These are phyloP conservation scores for Globisporangium megalacanthum DNA, from an alignment of 352 stramenopile genomes.

Conservation along the genomic window DNA sequence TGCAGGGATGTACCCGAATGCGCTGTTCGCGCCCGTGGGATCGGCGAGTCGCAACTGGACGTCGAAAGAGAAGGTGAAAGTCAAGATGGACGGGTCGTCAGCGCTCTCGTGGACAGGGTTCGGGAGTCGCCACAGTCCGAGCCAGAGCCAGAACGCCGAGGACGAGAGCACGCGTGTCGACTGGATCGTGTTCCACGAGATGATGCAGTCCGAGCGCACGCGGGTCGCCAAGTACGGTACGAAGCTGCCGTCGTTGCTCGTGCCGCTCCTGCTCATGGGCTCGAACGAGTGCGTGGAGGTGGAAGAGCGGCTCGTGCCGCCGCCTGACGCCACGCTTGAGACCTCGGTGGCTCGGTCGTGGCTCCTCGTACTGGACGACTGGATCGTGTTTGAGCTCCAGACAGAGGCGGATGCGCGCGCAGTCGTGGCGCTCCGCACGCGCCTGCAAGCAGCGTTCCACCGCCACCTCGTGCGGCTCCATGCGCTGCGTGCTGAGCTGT, in stretches of 20 bases:
- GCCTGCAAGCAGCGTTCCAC: conserved; percentile 55
- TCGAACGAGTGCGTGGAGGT: conserved; percentile 21
- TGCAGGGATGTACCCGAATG: conserved; percentile 72
- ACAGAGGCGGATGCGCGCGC: conserved; percentile 35
- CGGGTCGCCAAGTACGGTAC: conserved; percentile 67
- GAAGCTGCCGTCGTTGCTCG: conserved; percentile 51
- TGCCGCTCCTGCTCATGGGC: conserved; percentile 63
- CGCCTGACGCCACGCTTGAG: conserved; percentile 23
- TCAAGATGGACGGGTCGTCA: conserved; percentile 54
- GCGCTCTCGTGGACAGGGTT: conserved; percentile 33
- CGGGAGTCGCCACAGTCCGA: conserved; percentile 13
- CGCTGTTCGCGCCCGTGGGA: conserved; percentile 38
- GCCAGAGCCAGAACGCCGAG: conserved; percentile 15
- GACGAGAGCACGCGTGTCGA: conserved; percentile 29
- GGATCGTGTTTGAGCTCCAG: conserved; percentile 60
- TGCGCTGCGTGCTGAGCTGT: conserved; percentile 18
- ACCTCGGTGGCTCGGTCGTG: conserved; percentile 19
- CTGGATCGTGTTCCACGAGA: conserved; percentile 81
- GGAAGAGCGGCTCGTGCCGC: conserved; percentile 25
- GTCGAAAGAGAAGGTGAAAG: conserved; percentile 80
- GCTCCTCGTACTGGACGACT: conserved; percentile 67
- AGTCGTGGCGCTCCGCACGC: conserved; percentile 45
- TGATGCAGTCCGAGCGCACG: conserved; percentile 74
- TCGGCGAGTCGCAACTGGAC: conserved; percentile 55
- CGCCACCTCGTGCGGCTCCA: conserved; percentile 65